Evolutionary conservation across 2,329 filamentous ascomycete genomes (phyloP).

Genomic region (Calonectria crousiana): DNA sequence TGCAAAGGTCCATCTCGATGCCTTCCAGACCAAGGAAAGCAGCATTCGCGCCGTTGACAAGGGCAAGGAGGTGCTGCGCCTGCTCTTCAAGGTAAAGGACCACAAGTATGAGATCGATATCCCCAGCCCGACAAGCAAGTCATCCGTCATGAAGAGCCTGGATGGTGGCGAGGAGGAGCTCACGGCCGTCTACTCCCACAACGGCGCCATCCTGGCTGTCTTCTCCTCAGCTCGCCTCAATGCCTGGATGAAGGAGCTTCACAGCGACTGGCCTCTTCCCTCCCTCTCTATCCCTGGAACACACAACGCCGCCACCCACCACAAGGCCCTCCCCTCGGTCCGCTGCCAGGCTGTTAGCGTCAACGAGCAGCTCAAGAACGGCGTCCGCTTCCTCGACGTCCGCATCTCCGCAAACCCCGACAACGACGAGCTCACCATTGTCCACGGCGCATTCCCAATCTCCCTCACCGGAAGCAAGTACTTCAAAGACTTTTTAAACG

Average conservation of each 20-base stretch:
- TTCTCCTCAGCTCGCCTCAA: conserved; percentile 78
- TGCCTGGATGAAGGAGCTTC: conserved; percentile 85
- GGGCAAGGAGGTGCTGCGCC: conserved; percentile 75
- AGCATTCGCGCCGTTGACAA: conserved; percentile 71
- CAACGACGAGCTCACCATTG: conserved; percentile 80
- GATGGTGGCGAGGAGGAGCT: conserved; percentile 65
- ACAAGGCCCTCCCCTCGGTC: conserved; percentile 89
- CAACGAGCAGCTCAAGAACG: conserved; percentile 84
- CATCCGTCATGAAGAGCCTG: conserved; percentile 71
- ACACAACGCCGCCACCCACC: conserved; percentile 91
- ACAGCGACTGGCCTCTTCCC: conserved; percentile 79
- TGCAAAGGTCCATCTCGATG: conserved; percentile 71
- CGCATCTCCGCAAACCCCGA: conserved; percentile 71
- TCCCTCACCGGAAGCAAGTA: conserved; percentile 85
- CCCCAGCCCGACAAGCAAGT: conserved; percentile 71
- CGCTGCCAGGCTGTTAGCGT: conserved; percentile 89
- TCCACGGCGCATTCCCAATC: conserved; percentile 92
- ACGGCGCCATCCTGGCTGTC: conserved; percentile 69
- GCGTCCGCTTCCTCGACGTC: conserved; percentile 94
- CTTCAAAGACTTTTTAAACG: conserved; percentile 78
- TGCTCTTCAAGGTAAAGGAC: conserved; percentile 76
- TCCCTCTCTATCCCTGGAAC: conserved; percentile 93
- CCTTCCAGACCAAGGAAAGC: conserved; percentile 72
- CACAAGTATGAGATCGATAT: conserved; percentile 77
- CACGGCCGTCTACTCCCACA: conserved; percentile 74